phyloP scores from a whole-genome alignment of 1,284 basidiomycete genomes.

The Mycena citricolor region DNA sequence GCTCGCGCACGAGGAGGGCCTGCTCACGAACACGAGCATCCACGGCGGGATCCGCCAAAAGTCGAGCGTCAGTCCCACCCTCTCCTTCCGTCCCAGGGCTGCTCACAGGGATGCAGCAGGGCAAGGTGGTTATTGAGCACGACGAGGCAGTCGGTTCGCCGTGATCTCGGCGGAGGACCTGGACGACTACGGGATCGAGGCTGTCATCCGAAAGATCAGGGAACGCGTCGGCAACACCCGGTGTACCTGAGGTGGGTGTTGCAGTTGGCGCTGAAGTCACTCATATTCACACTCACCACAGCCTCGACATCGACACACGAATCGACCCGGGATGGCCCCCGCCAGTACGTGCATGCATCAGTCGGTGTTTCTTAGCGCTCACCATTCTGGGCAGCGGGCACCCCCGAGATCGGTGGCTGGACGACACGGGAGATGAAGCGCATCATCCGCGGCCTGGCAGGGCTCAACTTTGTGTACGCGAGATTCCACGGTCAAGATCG shows the following conservation, averaged over 20 bases:
- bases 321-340: no score
- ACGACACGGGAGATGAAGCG: slow-evolving; percentile 73
- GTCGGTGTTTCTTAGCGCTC: not conserved
- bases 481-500: slow-evolving; percentile 41
- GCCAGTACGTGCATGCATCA: slow-evolving; percentile 26
- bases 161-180: slow-evolving; percentile 23
- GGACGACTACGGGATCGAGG: slow-evolving; percentile 24
- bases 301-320: slow-evolving; percentile 58
- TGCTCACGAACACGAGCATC: slow-evolving; percentile 57
- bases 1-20: slow-evolving; percentile 56
- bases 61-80: slow-evolving; percentile 38
- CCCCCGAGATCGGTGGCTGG: slow-evolving; percentile 70
- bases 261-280: not conserved
- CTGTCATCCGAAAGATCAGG: slow-evolving; percentile 18
- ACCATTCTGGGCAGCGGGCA: slow-evolving; percentile 58
- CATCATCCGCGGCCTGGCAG: slow-evolving; percentile 71
- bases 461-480: slow-evolving; percentile 63
- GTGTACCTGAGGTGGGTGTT: slow-evolving; percentile 24
- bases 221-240: slow-evolving; percentile 19
- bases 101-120: slow-evolving; percentile 29
- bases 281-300: not conserved
- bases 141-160: slow-evolving; percentile 21
- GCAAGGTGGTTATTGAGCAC: slow-evolving; percentile 12
- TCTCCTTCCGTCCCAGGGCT: not conserved
- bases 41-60: slow-evolving; percentile 69